A percentile compares a stretch with the other conserved stretches of the same genome.
Evolutionary conservation across 352 stramenopile species (phyloP).

Genomic region (Peronospora belbahrii): DNA sequence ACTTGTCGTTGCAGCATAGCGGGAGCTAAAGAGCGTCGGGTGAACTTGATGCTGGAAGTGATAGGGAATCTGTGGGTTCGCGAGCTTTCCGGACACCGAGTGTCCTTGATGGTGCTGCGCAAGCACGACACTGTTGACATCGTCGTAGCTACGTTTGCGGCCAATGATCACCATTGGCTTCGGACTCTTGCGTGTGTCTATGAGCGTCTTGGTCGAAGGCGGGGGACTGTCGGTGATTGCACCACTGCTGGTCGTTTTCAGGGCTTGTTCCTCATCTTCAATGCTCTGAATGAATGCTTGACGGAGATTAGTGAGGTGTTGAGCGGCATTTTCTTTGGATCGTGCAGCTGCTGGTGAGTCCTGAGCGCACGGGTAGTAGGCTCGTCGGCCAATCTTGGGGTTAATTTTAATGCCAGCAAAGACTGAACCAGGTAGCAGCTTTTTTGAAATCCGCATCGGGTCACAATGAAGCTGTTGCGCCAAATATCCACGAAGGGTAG

Average conservation of each 20-base stretch:
- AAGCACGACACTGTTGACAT: constrained; percentile 26
- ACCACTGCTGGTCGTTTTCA: constrained; percentile 11
- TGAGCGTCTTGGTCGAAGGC: constrained; percentile 4
- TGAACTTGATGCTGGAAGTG: constrained; percentile 17
- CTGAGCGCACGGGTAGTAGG: constrained; percentile 54
- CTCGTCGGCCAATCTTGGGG: constrained; percentile 60
- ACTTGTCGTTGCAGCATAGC: constrained; percentile 3
- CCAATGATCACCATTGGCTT: constrained; percentile 9
- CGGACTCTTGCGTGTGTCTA: constrained; percentile 5
- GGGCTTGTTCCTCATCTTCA: constrained; percentile 43
- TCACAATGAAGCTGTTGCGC: constrained; percentile 64
- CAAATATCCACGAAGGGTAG: constrained; percentile 62
- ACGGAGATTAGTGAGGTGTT: constrained; percentile 36
- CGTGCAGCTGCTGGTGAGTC: constrained; percentile 35
- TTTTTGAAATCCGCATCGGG: constrained; percentile 78
- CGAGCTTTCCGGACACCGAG: constrained; percentile 18
- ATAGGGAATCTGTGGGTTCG: constrained; percentile 29
- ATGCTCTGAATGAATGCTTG: constrained; percentile 49
- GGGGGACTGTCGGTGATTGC: constrained; percentile 6
- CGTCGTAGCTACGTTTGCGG: constrained; percentile 39
- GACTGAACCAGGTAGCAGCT: constrained; percentile 49
- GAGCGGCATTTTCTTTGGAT: constrained; percentile 33
- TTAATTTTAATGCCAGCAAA: constrained; percentile 66
- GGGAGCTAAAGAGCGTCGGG: constrained; percentile 13
- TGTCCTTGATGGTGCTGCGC: constrained; percentile 16